phyloP scores from a whole-genome alignment of 1,284 basidiomycete species.

The Inonotus obliquus region DNA sequence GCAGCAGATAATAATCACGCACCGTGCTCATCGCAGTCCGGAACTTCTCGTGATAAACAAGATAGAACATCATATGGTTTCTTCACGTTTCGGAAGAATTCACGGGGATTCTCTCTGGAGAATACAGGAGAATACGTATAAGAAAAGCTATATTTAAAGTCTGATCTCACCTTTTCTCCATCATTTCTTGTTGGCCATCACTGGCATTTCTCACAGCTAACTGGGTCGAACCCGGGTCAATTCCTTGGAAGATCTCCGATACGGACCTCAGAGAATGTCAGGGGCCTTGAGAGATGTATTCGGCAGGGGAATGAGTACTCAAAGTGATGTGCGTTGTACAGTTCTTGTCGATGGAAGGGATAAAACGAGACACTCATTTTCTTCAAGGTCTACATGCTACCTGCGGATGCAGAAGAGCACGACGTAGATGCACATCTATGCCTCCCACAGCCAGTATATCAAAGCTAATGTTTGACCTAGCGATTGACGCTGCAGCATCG shows the following conservation, averaged over 20 bases:
- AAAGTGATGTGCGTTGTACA: constrained; percentile 8
- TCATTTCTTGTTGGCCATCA: too few species aligned
- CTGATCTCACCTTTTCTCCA: too few species aligned
- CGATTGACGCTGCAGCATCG: constrained; percentile 14
- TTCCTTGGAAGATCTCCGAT: background rate
- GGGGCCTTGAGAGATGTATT: constrained; percentile 7
- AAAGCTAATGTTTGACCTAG: background rate
- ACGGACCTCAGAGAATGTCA: background rate
- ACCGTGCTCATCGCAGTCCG: too few species aligned
- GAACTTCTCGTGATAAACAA: too few species aligned
- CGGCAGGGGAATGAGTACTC: constrained; percentile 13
- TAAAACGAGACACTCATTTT: background rate
- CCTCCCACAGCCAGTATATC: background rate
- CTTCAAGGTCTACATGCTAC: constrained; percentile 13
- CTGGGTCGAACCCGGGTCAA: too few species aligned
- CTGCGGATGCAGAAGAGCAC: constrained; percentile 13
- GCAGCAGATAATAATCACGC: too few species aligned
- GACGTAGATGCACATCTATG: background rate
- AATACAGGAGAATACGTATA: too few species aligned
- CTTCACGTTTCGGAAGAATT: too few species aligned
- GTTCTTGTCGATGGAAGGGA: background rate
- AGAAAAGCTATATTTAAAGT: too few species aligned
- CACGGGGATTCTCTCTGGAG: too few species aligned
- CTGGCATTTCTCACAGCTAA: too few species aligned
- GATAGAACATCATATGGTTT: too few species aligned